Percentiles rank a stretch among this genome's conserved stretches.
phyloP scores from a whole-genome alignment of 495 filamentous ascomycete genomes.

The Baudoinia panamericana region DNA sequence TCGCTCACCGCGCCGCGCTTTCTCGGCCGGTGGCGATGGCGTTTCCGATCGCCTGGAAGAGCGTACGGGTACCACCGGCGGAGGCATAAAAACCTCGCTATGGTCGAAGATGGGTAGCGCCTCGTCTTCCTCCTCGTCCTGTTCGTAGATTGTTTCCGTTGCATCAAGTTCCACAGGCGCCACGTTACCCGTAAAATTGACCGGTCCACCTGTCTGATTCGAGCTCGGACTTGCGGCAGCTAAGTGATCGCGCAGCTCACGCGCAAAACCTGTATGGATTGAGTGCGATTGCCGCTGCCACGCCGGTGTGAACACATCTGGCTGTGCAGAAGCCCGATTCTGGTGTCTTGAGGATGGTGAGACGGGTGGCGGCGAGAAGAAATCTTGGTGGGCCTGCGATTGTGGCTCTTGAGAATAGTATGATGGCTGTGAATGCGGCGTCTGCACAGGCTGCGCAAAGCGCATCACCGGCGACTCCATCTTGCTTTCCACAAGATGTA shows the following conservation, averaged over 20 bases:
- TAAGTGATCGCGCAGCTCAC: conserved; percentile 3
- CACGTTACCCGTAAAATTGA: conserved; percentile 1
- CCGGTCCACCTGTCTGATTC: background rate
- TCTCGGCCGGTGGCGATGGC: too few species aligned
- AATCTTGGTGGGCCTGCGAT: background rate
- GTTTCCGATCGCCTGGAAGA: conserved; percentile 3
- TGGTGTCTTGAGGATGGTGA: background rate
- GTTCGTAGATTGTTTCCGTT: background rate
- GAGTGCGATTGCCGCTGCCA: conserved; percentile 3
- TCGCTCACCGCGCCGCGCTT: too few species aligned
- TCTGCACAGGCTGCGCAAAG: too few species aligned
- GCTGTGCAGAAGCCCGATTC: too few species aligned
- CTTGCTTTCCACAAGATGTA: conserved; percentile 14
- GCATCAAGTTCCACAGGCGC: conserved; percentile 5
- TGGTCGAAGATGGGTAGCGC: conserved; percentile 13
- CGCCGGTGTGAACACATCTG: conserved; percentile 8
- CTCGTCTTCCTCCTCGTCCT: conserved; percentile 4
- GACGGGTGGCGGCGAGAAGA: background rate
- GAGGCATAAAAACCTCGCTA: conserved; percentile 18
- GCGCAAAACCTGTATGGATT: background rate
- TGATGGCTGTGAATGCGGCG: background rate
- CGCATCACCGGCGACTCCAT: conserved; percentile 1
- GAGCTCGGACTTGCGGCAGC: background rate
- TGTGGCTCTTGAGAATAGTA: background rate
- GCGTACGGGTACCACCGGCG: background rate